Evolutionary conservation across 176 grass and related monocot species (phyloP), one percentile per base, ranked within the genome.

Genomic region (Melocanna baccifera): DNA sequence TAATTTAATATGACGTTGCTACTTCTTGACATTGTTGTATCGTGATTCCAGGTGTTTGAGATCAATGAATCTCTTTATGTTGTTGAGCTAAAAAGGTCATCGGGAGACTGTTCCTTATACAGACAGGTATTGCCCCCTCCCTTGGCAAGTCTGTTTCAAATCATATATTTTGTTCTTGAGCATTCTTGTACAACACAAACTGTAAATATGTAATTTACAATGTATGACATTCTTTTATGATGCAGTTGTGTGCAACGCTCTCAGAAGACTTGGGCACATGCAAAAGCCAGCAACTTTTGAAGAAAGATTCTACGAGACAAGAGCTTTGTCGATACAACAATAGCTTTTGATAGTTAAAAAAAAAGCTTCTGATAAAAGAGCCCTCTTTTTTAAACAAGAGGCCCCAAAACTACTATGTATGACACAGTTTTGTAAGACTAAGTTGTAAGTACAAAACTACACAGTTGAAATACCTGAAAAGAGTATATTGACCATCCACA

Each of bases 81-180:
- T 82, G 96, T 98, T 3, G 93, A 98, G 68, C 73, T 98, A 51
- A 93, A 87, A 79, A 93, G 81, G 85, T 87, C 87, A 83, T 91
- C 81, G 7, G 91, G 93, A 77, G 93, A 93, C 76, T 92, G 89
- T 43, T 86, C 76, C 4, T 85, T 95, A 11, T 98, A 98, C 67
- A 87, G 85, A 93, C 81, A 93, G 91, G 93, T 92, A 87, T 62
- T 46, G 48, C 75, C 32, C 53, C 73, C 48, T 39, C 56, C 65
- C 71, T 84, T 78, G 65, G 69, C 2, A 4, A 59, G 36, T 69
- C 15, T 45, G 29, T 85, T 59, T 74, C 29, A 63, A 75, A 66
- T 65, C 43, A 30, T 81, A 18, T 30, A 18, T 68, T 68, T n/a
- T 77, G 11, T 52, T 59, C n/a, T 36, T 22, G 48, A 26, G 15